Conservation (phyloP, 2,329 filamentous ascomycete genomes). For the Dissoconium aciculare region DNA sequence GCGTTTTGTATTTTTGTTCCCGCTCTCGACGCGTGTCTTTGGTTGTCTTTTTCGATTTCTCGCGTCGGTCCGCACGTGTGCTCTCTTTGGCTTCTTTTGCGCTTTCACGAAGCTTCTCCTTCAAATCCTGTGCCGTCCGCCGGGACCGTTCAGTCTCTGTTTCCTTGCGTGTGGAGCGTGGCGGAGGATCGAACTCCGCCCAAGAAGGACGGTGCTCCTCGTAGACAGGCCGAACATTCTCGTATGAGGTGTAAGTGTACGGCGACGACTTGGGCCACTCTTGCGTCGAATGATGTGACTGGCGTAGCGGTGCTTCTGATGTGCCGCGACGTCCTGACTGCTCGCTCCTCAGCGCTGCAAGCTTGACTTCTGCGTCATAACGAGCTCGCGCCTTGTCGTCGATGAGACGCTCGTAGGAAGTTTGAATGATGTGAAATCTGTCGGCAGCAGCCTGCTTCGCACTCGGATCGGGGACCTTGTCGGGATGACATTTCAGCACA, state of each 20-base stretch:
- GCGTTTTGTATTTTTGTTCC: constrained; percentile 22
- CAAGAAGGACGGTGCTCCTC: constrained; percentile 21
- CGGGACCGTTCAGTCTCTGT: constrained; percentile 25
- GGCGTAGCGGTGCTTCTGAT: no score
- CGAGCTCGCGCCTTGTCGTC: constrained; percentile 56
- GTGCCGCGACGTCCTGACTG: constrained; percentile 19
- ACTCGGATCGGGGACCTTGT: constrained; percentile 52
- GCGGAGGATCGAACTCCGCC: constrained; percentile 20
- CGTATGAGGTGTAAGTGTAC: constrained; percentile 10
- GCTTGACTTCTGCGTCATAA: constrained; percentile 62
- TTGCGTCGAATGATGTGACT: constrained; percentile 18
- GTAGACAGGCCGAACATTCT: constrained; percentile 14
- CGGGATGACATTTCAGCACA: constrained; percentile 65
- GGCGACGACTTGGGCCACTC: constrained; percentile 16
- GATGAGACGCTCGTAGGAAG: constrained; percentile 80
- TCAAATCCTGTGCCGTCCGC: constrained; percentile 12
- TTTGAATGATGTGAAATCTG: constrained; percentile 83
- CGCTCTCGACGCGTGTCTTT: constrained; percentile 28
- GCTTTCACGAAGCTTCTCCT: constrained; percentile 9
- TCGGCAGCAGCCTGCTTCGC: constrained; percentile 66
- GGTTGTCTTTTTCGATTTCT: constrained; percentile 27
- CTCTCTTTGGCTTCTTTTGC: constrained; percentile 13
- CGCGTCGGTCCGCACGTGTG: constrained; percentile 26
- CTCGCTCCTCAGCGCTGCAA: constrained; percentile 50
- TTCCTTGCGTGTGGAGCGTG: constrained; percentile 25